phyloP scores from a whole-genome alignment of 1,139 yeast species.

The Scheffersomyces illinoinensis region DNA sequence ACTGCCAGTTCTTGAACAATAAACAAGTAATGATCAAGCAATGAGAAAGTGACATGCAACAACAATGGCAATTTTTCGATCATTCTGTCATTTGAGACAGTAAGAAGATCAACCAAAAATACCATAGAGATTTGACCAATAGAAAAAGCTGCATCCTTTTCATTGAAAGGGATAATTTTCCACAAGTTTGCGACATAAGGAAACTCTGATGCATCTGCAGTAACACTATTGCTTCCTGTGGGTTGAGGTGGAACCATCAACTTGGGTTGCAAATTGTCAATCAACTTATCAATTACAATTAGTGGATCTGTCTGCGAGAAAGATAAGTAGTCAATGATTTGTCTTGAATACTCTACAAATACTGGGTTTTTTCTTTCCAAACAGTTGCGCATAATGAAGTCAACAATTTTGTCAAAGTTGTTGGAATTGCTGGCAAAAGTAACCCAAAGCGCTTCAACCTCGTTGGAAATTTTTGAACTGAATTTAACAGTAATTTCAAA shows the following conservation, averaged over 20 bases:
- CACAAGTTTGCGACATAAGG: constrained; percentile 80
- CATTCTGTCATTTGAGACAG: constrained; percentile 60
- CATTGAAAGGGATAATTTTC: constrained; percentile 54
- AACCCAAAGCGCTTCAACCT: constrained; percentile 93
- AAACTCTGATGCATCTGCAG: constrained; percentile 5
- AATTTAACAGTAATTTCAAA: constrained; percentile 83
- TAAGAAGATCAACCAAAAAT: constrained; percentile 75
- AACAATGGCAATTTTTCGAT: constrained; percentile 65
- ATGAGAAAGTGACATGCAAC: constrained; percentile 76
- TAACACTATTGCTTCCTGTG: constrained; percentile 3
- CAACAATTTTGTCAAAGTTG: constrained; percentile 72
- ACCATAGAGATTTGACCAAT: constrained; percentile 85
- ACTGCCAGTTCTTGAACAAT: constrained; percentile 85
- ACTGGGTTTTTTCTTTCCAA: constrained; percentile 68
- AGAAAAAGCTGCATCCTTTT: constrained; percentile 79
- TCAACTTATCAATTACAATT: constrained; percentile 61
- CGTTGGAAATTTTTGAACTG: constrained; percentile 73
- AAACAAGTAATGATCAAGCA: constrained; percentile 83
- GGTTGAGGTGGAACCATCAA: constrained; percentile 78
- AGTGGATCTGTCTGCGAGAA: constrained; percentile 58
- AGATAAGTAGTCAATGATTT: constrained; percentile 74
- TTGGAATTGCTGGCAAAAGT: constrained; percentile 73
- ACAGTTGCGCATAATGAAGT: constrained; percentile 68
- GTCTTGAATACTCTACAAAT: constrained; percentile 79
- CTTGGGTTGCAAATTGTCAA: constrained; percentile 75